phyloP scores from a whole-genome alignment of 139 green algal species.

The Bryopsis sp. region DNA sequence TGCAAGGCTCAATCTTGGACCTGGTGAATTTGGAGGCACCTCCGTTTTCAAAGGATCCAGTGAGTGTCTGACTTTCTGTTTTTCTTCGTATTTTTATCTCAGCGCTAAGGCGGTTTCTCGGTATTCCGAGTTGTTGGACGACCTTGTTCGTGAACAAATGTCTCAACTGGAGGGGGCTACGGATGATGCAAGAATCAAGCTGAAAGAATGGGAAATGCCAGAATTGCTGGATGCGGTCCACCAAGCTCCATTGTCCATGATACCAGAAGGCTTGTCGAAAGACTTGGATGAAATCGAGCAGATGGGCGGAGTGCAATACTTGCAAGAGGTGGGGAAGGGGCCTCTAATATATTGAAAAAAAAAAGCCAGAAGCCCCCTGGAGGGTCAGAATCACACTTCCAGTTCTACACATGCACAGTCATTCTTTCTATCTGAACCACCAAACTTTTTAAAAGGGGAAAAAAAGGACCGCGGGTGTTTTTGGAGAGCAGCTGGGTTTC shows the following conservation, averaged over 20 bases:
- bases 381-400: too few relatives aligned
- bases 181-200: constrained; percentile 66
- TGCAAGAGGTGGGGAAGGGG: constrained; percentile 45
- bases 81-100: constrained; percentile 7
- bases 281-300: constrained; percentile 73
- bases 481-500: too few relatives aligned
- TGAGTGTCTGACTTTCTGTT: not conserved
- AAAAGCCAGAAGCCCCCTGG: too few relatives aligned
- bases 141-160: constrained; percentile 48
- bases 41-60: too few relatives aligned
- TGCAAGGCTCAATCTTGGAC: too few relatives aligned
- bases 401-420: too few relatives aligned
- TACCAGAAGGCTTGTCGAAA: constrained; percentile 61
- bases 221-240: constrained; percentile 54
- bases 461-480: too few relatives aligned
- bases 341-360: too few relatives aligned
- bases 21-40: too few relatives aligned
- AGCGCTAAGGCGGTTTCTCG: constrained; percentile 64
- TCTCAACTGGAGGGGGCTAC: constrained; percentile 55
- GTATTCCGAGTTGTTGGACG: constrained; percentile 86
- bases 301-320: constrained; percentile 53
- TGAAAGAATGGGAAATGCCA: constrained; percentile 47
- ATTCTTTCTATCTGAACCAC: too few relatives aligned
- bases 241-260: not conserved
- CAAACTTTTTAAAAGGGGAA: too few relatives aligned